Percentiles rank a stretch among this genome's conserved stretches.
These are phyloP conservation scores for Apiotrichum brassicae DNA, from an alignment of 1,284 basidiomycete species.

Conservation along the genomic window DNA sequence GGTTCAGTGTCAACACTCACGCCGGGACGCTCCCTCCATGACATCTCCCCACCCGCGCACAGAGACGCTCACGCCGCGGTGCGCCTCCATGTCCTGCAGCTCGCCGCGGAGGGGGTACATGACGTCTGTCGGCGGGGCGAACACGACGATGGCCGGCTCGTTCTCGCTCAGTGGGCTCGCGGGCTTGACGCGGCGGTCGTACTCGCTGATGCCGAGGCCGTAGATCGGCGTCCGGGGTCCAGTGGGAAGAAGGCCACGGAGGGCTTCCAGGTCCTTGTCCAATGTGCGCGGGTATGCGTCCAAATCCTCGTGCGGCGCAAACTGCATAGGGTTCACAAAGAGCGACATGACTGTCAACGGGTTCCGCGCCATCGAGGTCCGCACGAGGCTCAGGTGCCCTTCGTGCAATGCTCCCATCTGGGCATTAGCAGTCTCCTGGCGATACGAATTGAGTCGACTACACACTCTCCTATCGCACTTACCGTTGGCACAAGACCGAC, in stretches of 20 bases:
- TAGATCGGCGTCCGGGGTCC: conserved; percentile 31
- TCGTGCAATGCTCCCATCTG: conserved; percentile 91
- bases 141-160: conserved; percentile 60
- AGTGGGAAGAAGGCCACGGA: conserved; percentile 57
- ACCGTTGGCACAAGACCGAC: conserved; percentile 87
- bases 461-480: not conserved
- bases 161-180: not conserved
- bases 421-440: not conserved
- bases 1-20: conserved; percentile 25
- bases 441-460: not conserved
- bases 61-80: conserved; percentile 84
- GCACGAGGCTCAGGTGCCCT: conserved; percentile 77
- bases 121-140: conserved; percentile 65
- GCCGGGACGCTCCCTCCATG: conserved; percentile 45
- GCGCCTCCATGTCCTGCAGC: conserved; percentile 63
- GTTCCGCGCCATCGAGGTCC: conserved; percentile 65
- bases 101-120: conserved; percentile 82
- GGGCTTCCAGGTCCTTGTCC: conserved; percentile 50
- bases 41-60: conserved; percentile 70
- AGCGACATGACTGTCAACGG: conserved; percentile 88
- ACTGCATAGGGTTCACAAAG: conserved; percentile 97
- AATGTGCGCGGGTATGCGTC: conserved; percentile 80
- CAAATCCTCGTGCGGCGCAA: conserved; percentile 92
- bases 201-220: conserved; percentile 35
- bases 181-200: conserved; percentile 13